phyloP scores from a whole-genome alignment of 116 monocot species.

The Cymodocea nodosa region DNA sequence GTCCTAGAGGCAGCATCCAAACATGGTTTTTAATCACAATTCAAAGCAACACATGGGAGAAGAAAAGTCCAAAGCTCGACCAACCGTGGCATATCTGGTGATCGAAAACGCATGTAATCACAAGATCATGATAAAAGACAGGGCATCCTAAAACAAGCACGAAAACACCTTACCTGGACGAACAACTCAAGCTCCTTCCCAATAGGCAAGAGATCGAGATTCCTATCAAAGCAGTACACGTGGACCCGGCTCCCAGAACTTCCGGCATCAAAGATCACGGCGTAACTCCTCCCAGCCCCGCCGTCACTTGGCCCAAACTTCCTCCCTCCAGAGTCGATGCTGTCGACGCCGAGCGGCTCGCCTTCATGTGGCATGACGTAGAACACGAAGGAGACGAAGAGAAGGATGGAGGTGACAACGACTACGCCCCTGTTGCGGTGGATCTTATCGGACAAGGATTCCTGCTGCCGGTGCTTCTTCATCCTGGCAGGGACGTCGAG shows the following conservation, averaged over 20 bases:
- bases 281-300: slow-evolving; percentile 34
- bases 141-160: too few relatives aligned
- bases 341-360: slow-evolving; percentile 4
- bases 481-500: slow-evolving; percentile 32
- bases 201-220: slow-evolving; percentile 63
- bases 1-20: too few relatives aligned
- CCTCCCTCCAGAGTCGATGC: background rate
- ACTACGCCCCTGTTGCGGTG: slow-evolving; percentile 42
- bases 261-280: slow-evolving; percentile 87
- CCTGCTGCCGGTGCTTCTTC: slow-evolving; percentile 20
- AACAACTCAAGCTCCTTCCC: slow-evolving; percentile 78
- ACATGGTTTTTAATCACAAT: too few relatives aligned
- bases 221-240: slow-evolving; percentile 68
- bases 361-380: slow-evolving; percentile 35
- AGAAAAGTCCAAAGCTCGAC: too few relatives aligned
- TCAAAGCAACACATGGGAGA: too few relatives aligned
- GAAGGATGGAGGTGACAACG: slow-evolving; percentile 29
- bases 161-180: slow-evolving; percentile 31
- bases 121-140: too few relatives aligned
- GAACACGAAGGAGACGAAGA: slow-evolving; percentile 44
- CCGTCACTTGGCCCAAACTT: background rate
- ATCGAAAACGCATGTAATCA: too few relatives aligned
- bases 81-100: too few relatives aligned
- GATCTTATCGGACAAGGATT: slow-evolving; percentile 34
- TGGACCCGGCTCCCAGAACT: slow-evolving; percentile 96